phyloP scores from a whole-genome alignment of 257 asterid genomes.

The Capsicum chinense region DNA sequence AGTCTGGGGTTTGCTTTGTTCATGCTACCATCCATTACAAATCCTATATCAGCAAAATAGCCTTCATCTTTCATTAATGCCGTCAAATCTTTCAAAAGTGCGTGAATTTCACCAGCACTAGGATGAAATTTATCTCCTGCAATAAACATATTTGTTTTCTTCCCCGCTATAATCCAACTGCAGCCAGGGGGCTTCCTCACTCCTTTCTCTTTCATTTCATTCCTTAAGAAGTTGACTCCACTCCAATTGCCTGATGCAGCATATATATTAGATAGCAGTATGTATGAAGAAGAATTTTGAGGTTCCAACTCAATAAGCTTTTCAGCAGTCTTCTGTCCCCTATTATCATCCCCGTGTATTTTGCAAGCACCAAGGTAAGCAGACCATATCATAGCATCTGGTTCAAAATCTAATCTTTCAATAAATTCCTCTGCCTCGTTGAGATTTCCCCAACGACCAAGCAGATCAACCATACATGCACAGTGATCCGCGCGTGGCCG shows the following conservation, averaged over 20 bases:
- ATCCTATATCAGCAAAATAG: slow-evolving; percentile 29
- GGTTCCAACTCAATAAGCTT: slow-evolving; percentile 83
- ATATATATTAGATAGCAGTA: slow-evolving; percentile 78
- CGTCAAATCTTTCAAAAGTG: slow-evolving; percentile 40
- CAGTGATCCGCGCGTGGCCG: slow-evolving; percentile 71
- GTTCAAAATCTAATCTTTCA: slow-evolving; percentile 53
- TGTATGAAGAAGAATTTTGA: slow-evolving; percentile 66
- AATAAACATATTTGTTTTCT: slow-evolving; percentile 38
- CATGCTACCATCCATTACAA: slow-evolving; percentile 22
- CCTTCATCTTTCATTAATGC: slow-evolving; percentile 44
- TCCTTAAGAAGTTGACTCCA: slow-evolving; percentile 63
- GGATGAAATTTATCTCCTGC: slow-evolving; percentile 49
- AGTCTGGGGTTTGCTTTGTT: not conserved
- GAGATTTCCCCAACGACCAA: slow-evolving; percentile 88
- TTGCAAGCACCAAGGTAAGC: slow-evolving; percentile 85
- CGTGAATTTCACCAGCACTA: slow-evolving; percentile 38
- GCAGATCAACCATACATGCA: slow-evolving; percentile 91
- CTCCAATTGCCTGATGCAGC: slow-evolving; percentile 89
- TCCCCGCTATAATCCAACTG: slow-evolving; percentile 58
- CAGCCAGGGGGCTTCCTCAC: slow-evolving; percentile 70
- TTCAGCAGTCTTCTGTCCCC: slow-evolving; percentile 78
- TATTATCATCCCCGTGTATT: slow-evolving; percentile 77
- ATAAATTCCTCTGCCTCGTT: slow-evolving; percentile 80
- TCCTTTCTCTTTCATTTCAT: slow-evolving; percentile 68
- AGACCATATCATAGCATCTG: slow-evolving; percentile 81